Evolutionary conservation across 164 flowering plant genomes (phyloP).

Genomic region (Sextonia rubra): DNA sequence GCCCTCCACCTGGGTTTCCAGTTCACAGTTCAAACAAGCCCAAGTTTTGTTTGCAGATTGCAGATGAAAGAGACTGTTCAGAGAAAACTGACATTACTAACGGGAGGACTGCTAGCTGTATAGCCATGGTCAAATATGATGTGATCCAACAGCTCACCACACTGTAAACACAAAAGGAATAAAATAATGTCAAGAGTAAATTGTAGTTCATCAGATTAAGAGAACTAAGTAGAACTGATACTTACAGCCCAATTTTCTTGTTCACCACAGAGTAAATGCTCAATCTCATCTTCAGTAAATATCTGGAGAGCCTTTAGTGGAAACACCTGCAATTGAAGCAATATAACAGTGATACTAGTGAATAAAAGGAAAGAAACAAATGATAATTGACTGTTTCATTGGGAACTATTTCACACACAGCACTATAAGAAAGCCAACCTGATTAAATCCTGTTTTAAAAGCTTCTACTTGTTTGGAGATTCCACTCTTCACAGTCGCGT

Average conservation of each 20-base stretch:
- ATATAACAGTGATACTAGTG: background rate
- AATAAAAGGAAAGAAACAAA: background rate
- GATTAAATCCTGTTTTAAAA: constrained; percentile 85
- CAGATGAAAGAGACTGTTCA: background rate
- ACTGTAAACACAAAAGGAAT: constrained; percentile 25
- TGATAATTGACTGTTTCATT: background rate
- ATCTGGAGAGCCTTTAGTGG: constrained; percentile 62
- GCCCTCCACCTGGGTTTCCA: background rate
- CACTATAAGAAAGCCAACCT: constrained; percentile 39
- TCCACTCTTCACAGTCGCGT: constrained; percentile 75
- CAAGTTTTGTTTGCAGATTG: background rate
- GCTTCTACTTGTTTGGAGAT: constrained; percentile 85
- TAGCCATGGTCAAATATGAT: constrained; percentile 96
- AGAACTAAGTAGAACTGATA: constrained; percentile 5
- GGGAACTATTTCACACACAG: background rate
- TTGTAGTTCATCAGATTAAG: background rate
- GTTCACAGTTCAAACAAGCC: background rate
- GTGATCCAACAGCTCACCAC: constrained; percentile 63
- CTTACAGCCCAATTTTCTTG: constrained; percentile 69
- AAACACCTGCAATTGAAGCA: constrained; percentile 52
- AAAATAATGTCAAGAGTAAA: background rate
- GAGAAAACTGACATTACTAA: constrained; percentile 49
- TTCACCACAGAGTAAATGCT: constrained; percentile 84
- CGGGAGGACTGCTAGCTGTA: constrained; percentile 79
- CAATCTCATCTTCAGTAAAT: constrained; percentile 83